These are phyloP conservation scores for Gonium pectorale DNA, from an alignment of 139 green algal species.

Conservation along the genomic window DNA sequence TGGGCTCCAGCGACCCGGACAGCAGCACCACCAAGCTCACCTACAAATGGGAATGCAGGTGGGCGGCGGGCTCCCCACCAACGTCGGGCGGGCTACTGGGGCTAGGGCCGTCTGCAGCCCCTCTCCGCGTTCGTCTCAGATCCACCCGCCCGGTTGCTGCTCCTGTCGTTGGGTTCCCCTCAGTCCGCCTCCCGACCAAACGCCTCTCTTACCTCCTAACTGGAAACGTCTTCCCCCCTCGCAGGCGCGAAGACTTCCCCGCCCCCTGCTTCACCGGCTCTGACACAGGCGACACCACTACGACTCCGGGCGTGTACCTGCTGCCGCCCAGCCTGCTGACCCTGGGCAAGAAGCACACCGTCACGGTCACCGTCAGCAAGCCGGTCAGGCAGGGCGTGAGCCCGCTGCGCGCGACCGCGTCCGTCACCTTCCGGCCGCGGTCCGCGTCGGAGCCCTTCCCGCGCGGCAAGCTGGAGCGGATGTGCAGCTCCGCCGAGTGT, in stretches of 20 bases:
- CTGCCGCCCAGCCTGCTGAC: constrained; percentile 3
- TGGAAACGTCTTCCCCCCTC: background rate
- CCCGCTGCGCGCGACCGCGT: background rate
- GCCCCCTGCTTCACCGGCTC: constrained; percentile 23
- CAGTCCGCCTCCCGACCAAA: too few species aligned
- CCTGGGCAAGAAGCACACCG: background rate
- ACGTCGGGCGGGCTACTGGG: too few species aligned
- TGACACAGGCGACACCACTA: background rate
- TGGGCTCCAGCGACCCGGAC: constrained; percentile 20
- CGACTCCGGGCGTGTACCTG: background rate
- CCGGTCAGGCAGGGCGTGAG: background rate
- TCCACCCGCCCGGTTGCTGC: too few species aligned
- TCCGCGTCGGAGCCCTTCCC: constrained; percentile 10
- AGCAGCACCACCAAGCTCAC: background rate
- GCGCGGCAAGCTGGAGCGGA: background rate
- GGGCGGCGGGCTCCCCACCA: too few species aligned
- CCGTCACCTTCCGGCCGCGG: background rate
- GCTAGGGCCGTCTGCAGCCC: too few species aligned
- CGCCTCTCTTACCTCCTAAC: background rate
- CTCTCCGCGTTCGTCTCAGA: too few species aligned
- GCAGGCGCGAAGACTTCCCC: constrained; percentile 25
- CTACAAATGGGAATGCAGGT: constrained; percentile 14
- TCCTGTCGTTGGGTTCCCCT: too few species aligned
- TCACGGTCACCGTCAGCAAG: constrained; percentile 29
- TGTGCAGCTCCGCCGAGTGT: background rate